Percentiles rank a stretch among this genome's conserved stretches.
Evolutionary conservation across 139 green algal genomes (phyloP).

Genomic region (Ulvella scutata): DNA sequence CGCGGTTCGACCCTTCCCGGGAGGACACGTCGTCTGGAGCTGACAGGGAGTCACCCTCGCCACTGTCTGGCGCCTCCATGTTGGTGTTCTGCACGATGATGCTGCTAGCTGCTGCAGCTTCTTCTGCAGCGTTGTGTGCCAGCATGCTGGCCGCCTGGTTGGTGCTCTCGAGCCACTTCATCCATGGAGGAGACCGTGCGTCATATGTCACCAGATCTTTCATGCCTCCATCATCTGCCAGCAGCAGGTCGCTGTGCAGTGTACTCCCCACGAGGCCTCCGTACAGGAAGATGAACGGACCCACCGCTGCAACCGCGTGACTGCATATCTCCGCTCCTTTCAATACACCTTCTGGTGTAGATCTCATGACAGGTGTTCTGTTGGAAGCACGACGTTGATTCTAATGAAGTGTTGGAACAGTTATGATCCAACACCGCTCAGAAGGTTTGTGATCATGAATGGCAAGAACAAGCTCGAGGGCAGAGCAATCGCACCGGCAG

Average conservation of each 20-base stretch:
- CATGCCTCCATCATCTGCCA: slow-evolving; percentile 56
- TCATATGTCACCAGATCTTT: slow-evolving; percentile 67
- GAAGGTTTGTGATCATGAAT: too few species aligned
- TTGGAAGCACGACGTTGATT: too few species aligned
- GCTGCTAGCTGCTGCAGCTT: slow-evolving; percentile 67
- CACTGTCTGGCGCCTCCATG: background rate
- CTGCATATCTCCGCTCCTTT: too few species aligned
- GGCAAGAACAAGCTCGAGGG: background rate
- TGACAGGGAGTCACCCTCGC: background rate
- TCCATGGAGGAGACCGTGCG: slow-evolving; percentile 49
- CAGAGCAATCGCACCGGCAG: slow-evolving; percentile 20
- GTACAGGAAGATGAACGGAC: slow-evolving; percentile 88
- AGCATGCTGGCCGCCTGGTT: slow-evolving; percentile 58
- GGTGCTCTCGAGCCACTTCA: slow-evolving; percentile 57
- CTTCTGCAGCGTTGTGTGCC: slow-evolving; percentile 52
- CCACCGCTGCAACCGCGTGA: slow-evolving; percentile 75
- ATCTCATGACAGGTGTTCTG: too few species aligned
- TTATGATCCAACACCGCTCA: too few species aligned
- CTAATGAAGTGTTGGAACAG: too few species aligned
- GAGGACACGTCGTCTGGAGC: slow-evolving; percentile 41
- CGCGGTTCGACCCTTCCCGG: slow-evolving; percentile 32
- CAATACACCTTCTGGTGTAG: too few species aligned
- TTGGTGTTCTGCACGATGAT: slow-evolving; percentile 36
- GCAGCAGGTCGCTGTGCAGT: slow-evolving; percentile 23
- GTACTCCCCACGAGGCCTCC: slow-evolving; percentile 66